Percentiles rank a stretch among this genome's conserved stretches.
Evolutionary conservation across 2,329 filamentous ascomycete species (phyloP).

Genomic region (Harringtonia lauricola): DNA sequence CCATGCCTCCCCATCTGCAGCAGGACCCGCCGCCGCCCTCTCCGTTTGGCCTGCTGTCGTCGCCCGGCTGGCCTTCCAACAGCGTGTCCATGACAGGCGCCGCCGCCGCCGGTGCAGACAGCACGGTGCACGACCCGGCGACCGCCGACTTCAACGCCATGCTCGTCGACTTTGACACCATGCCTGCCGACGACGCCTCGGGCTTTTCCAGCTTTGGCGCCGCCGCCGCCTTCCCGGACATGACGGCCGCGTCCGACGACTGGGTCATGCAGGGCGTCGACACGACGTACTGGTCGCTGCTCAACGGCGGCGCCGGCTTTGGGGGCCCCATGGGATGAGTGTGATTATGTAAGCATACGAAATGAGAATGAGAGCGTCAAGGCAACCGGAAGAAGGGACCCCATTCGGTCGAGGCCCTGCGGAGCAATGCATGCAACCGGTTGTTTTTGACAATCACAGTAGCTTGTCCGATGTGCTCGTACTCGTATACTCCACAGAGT

Average conservation of each 20-base stretch:
- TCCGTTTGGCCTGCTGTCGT: neutral
- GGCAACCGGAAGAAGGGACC: no score
- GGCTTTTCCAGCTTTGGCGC: slow-evolving; percentile 6
- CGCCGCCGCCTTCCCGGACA: slow-evolving; percentile 10
- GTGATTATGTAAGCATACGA: neutral
- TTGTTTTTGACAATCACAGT: no score
- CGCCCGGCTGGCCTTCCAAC: no score
- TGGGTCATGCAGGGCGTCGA: slow-evolving; percentile 15
- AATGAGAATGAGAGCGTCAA: no score
- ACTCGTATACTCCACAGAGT: no score
- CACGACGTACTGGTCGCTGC: slow-evolving; percentile 15
- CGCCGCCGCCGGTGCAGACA: neutral
- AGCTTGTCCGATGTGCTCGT: no score
- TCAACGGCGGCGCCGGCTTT: slow-evolving; percentile 8
- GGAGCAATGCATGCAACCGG: no score
- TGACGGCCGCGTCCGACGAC: slow-evolving; percentile 13
- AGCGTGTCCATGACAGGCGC: neutral
- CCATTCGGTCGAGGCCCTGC: no score
- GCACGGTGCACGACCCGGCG: no score
- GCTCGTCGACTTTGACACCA: slow-evolving; percentile 12
- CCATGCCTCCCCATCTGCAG: neutral
- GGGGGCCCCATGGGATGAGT: slow-evolving; percentile 6
- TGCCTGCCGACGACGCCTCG: slow-evolving; percentile 1
- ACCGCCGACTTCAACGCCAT: slow-evolving; percentile 9
- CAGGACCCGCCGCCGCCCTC: neutral